A percentile compares a stretch with the other conserved stretches of the same genome.
phyloP scores from a whole-genome alignment of 176 grass and related monocot species.

The Cenchrus fungigraminus region DNA sequence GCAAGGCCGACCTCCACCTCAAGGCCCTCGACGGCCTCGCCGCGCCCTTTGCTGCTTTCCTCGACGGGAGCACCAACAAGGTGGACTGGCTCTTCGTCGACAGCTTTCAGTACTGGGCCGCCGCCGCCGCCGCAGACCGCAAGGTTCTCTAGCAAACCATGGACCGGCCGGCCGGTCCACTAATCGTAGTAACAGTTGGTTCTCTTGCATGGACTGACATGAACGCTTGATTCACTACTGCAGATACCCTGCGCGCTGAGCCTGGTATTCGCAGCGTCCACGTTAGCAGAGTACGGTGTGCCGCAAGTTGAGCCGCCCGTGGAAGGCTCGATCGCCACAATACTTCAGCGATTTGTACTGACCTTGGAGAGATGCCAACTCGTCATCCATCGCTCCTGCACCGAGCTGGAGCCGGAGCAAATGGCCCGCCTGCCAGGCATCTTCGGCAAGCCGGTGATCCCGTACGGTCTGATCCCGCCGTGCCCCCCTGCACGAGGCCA shows the following conservation, averaged over 20 bases:
- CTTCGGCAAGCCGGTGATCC: background rate
- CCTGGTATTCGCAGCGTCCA: background rate
- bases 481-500: background rate
- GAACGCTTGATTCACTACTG: too few relatives aligned
- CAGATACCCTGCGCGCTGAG: background rate
- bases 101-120: slow-evolving; percentile 7
- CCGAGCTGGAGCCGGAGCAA: background rate
- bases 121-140: background rate
- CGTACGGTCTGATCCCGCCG: background rate
- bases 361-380: background rate
- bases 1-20: background rate
- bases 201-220: too few relatives aligned
- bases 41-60: background rate
- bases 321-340: background rate
- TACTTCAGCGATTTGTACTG: background rate
- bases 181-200: too few relatives aligned
- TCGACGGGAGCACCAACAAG: background rate
- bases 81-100: background rate
- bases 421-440: background rate
- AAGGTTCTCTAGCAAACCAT: too few relatives aligned
- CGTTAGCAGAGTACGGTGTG: background rate
- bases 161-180: too few relatives aligned
- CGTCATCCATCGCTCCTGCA: background rate
- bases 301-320: background rate
- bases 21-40: background rate